Evolutionary conservation across 208 protist genomes (phyloP), one percentile per base, ranked within the genome.

Genomic region (Herpetomonas tarakana): DNA sequence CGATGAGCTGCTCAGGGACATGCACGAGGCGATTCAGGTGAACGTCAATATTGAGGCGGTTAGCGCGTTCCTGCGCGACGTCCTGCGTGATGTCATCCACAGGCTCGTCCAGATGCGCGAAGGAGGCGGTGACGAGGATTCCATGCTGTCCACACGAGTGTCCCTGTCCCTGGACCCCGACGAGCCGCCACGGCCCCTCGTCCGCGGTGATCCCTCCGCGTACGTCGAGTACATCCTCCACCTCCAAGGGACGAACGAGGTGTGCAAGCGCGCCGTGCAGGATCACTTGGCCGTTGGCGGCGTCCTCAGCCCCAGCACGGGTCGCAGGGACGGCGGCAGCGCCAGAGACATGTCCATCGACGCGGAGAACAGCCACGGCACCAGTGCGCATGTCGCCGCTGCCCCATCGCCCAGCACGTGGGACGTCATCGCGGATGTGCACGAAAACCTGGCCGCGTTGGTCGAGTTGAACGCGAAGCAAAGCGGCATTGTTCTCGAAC

Each of bases 401-500:
- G 26, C 22, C 25, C 18, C 44, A 26, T 19, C 39, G 18, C 64
- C 74, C 2, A 69, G 65, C 12, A 81, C 73, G 3, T 80, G 73
- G 78, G 78, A 85, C 38, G 65, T 85, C 14, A 66, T 85, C 24
- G 66, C 68, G 9, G 74, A 80, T 55, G 59, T 75, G 38, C 69
- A 81, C 61, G 60, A 78, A 50, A 39, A 72, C 4, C 57, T 85
- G 2, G 68, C 67, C 11, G 38, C 68, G 11, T 47, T 76, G 0
- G 64, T 63, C 4, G 62, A 66, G 16, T 35, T 62, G 25, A 24
- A 59, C 24, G 30, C 58, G 0, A 44, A 71, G 28, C 21, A 68
- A 16, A 53, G 69, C 39, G 51, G 65, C 4, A 56, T 27, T 11
- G 49, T 66, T 0, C 44, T 25, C 7, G 39, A 41, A 12, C 64